Percentiles rank a stretch among this genome's conserved stretches.
These are phyloP conservation scores for Coemansia sp. DNA, from an alignment of 192 early-diverging fungal genomes.

Conservation along the genomic window DNA sequence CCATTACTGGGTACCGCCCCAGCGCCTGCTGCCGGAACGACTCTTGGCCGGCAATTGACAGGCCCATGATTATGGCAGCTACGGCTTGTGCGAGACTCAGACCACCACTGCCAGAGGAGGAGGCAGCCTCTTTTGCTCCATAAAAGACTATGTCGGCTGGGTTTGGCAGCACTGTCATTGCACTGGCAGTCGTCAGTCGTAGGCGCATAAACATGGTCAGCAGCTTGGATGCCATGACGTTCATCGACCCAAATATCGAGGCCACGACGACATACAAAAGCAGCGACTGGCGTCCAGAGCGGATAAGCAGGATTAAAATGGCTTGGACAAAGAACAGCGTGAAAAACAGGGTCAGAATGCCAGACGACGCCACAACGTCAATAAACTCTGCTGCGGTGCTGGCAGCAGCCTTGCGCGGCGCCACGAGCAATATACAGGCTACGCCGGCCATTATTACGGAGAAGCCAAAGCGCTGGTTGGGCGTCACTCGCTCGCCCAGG, in stretches of 20 bases:
- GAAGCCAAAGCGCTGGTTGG: constrained; percentile 50
- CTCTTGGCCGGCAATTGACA: constrained; percentile 56
- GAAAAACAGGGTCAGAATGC: constrained; percentile 35
- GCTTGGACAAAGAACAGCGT: constrained; percentile 25
- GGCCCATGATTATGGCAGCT: constrained; percentile 30
- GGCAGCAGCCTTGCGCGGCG: constrained; percentile 42
- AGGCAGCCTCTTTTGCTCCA: constrained; percentile 26
- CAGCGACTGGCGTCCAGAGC: constrained; percentile 32
- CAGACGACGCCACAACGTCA: constrained; percentile 37
- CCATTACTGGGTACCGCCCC: constrained; percentile 51
- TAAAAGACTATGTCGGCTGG: constrained; percentile 49
- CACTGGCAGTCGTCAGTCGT: constrained; percentile 18
- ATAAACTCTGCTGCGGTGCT: constrained; percentile 42
- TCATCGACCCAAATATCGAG: constrained; percentile 55
- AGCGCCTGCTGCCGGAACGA: constrained; percentile 56
- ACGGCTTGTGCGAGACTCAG: constrained; percentile 15
- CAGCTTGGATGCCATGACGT: constrained; percentile 56
- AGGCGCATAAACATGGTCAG: constrained; percentile 53
- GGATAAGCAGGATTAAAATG: constrained; percentile 31
- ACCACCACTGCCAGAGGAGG: neutral
- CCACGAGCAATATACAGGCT: constrained; percentile 45
- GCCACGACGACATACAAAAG: constrained; percentile 47
- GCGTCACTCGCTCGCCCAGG: constrained; percentile 50
- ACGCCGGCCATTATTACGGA: constrained; percentile 51
- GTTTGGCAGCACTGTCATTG: constrained; percentile 21